Evolutionary conservation across 164 flowering plant genomes (phyloP).

Genomic region (Warburgia ugandensis): DNA sequence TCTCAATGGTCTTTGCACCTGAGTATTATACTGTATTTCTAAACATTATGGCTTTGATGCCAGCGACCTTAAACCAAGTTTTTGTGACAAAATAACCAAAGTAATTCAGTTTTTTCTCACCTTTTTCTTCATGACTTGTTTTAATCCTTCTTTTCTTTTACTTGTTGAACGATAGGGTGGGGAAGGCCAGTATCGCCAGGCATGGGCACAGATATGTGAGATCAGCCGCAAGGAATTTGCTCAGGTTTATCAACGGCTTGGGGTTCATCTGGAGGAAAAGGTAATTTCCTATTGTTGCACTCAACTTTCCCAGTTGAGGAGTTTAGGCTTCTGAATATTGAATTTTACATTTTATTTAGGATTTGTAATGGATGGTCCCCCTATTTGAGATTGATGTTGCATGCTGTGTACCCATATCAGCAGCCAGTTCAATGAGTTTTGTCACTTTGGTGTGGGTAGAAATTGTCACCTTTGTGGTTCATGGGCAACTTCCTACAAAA

Average conservation of each 20-base stretch:
- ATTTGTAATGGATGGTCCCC: no score
- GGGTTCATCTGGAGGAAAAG: conserved; percentile 86
- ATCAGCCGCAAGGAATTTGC: conserved; percentile 80
- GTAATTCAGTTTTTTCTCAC: no score
- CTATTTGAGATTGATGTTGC: no score
- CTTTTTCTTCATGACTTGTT: not conserved
- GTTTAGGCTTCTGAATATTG: no score
- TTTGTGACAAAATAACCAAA: not conserved
- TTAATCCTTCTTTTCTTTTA: not conserved
- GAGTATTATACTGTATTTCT: no score
- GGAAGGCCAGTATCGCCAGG: conserved; percentile 53
- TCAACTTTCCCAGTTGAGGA: not conserved
- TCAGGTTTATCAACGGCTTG: conserved; percentile 74
- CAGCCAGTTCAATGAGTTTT: no score
- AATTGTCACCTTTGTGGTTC: no score
- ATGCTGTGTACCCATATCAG: no score
- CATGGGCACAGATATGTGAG: conserved; percentile 90
- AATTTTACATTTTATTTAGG: no score
- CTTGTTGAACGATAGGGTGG: conserved; percentile 48
- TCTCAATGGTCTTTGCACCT: no score
- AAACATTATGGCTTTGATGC: conserved; percentile 2
- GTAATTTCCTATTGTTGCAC: conserved; percentile 21
- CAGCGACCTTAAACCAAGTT: not conserved
- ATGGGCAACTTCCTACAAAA: no score
- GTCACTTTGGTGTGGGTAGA: no score